Evolutionary conservation across 2,329 filamentous ascomycete species (phyloP), one percentile per base, ranked within the genome.

Genomic region (Ceratocystis lukuohia): DNA sequence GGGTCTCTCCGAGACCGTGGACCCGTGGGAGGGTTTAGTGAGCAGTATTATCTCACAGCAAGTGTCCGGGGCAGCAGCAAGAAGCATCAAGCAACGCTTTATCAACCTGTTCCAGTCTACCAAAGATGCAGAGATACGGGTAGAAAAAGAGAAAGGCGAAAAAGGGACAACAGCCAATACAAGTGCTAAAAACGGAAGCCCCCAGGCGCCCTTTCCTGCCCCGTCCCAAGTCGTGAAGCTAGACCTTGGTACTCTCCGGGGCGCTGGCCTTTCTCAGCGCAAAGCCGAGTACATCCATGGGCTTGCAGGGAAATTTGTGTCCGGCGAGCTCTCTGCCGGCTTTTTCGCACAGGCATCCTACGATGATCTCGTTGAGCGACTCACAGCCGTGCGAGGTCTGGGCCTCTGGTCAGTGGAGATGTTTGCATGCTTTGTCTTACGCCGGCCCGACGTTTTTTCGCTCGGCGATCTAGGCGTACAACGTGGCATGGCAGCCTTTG

Each of bases 341-440:
- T 86, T 94, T 80, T 82, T 97, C 22, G 83, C 89, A 64, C 20
- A 41, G 45, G 91, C 90, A 1, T 83, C 85, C 4, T 94, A 99
- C 74, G 92, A 96, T 63, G 89, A 96, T 70, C 82, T 99, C 6
- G 80, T 96, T 69, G 84, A 88, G 75, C 87, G 83, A 74, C 80
- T 99, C 61, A 90, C 88, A 61, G 89, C 91, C 0, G 91, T 99
- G 4, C 82, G 93, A 8, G 94, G 94, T 0, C 77, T 97, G 62
- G 94, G 94, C 0, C 82, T 81, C 65, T 97, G 94, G 94, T 92
- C 87, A 61, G 91, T 96, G 15, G 92, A 96, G 79, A 97, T 99
- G 94, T 99, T 99, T 79, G 90, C 92, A 62, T 91, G 89, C 75
- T 97, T 99, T 76, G 89, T 85, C n/a, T 79, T 99, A 50, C 97